phyloP scores from a whole-genome alignment of 805 yeast genomes.

The Candida michaelii region DNA sequence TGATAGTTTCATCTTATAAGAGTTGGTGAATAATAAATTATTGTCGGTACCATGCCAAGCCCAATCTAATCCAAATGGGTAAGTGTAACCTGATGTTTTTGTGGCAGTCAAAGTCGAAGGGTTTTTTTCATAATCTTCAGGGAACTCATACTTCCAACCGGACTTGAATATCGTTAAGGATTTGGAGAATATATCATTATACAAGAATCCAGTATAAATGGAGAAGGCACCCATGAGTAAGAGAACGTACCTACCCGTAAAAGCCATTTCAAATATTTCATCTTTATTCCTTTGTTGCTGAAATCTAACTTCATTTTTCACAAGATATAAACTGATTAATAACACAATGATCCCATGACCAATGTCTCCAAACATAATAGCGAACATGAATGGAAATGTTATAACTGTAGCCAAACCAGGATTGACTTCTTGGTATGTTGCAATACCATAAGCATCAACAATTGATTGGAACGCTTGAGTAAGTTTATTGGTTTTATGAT shows the following conservation, averaged over 20 bases:
- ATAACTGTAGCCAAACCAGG: slow-evolving; percentile 74
- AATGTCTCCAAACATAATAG: slow-evolving; percentile 80
- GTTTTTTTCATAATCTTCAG: slow-evolving; percentile 42
- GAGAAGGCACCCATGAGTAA: slow-evolving; percentile 71
- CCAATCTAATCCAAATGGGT: slow-evolving; percentile 66
- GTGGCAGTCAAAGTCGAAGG: slow-evolving; percentile 46
- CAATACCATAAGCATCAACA: slow-evolving; percentile 76
- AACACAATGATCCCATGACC: slow-evolving; percentile 72
- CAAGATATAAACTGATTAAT: slow-evolving; percentile 54
- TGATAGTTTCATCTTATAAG: slow-evolving; percentile 76
- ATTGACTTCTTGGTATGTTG: slow-evolving; percentile 72
- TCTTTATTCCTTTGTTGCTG: slow-evolving; percentile 58
- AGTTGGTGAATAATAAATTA: slow-evolving; percentile 64
- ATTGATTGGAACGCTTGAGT: slow-evolving; percentile 69
- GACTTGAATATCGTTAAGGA: slow-evolving; percentile 65
- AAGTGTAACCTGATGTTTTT: slow-evolving; percentile 45
- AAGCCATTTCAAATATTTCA: slow-evolving; percentile 79
- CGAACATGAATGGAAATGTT: slow-evolving; percentile 81
- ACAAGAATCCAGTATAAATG: slow-evolving; percentile 70
- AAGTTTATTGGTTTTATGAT: slow-evolving; percentile 66
- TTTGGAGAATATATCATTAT: slow-evolving; percentile 71
- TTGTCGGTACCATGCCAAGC: slow-evolving; percentile 84
- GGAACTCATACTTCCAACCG: slow-evolving; percentile 68
- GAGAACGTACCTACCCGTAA: slow-evolving; percentile 65
- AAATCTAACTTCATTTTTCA: slow-evolving; percentile 53